Percentiles rank a stretch among this genome's conserved stretches.
These are phyloP conservation scores for Zea luxurians DNA, from an alignment of 176 grass and related monocot genomes.

Conservation along the genomic window DNA sequence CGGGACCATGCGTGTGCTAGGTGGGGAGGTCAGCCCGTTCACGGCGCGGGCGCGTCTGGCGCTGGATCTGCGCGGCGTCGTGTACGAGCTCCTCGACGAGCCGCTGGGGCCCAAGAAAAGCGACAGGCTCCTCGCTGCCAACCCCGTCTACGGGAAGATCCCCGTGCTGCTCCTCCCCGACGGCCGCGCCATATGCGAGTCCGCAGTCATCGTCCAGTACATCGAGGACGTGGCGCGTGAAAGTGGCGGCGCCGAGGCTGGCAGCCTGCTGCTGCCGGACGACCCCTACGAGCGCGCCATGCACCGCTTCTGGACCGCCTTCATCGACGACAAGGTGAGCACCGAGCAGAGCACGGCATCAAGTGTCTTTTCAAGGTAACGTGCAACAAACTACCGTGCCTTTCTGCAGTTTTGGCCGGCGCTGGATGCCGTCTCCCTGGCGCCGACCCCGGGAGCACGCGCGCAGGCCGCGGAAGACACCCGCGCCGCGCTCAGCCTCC, in stretches of 20 bases:
- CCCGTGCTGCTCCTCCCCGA: constrained; percentile 59
- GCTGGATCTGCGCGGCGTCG: constrained; percentile 52
- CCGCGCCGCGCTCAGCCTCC: constrained; percentile 13
- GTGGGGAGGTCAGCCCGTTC: constrained; percentile 52
- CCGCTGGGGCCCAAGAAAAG: constrained; percentile 47
- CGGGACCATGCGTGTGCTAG: constrained; percentile 30
- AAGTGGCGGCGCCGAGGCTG: background rate
- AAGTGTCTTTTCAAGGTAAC: background rate
- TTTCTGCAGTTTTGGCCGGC: constrained; percentile 38
- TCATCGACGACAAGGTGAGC: constrained; percentile 50
- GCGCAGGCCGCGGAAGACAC: background rate
- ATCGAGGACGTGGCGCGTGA: constrained; percentile 28
- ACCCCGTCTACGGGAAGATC: constrained; percentile 67
- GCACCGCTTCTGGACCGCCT: constrained; percentile 71
- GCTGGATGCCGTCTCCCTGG: constrained; percentile 38
- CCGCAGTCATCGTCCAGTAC: constrained; percentile 63
- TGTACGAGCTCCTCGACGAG: constrained; percentile 58
- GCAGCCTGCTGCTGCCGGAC: constrained; percentile 20
- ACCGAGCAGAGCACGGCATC: no score
- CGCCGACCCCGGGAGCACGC: background rate
- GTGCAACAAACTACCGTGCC: background rate
- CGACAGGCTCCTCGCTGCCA: constrained; percentile 55
- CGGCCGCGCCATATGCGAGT: constrained; percentile 64
- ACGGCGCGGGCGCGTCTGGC: constrained; percentile 45
- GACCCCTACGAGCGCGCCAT: constrained; percentile 60